Conservation (phyloP, 352 stramenopile species). For the Aphanomyces euteiches region DNA sequence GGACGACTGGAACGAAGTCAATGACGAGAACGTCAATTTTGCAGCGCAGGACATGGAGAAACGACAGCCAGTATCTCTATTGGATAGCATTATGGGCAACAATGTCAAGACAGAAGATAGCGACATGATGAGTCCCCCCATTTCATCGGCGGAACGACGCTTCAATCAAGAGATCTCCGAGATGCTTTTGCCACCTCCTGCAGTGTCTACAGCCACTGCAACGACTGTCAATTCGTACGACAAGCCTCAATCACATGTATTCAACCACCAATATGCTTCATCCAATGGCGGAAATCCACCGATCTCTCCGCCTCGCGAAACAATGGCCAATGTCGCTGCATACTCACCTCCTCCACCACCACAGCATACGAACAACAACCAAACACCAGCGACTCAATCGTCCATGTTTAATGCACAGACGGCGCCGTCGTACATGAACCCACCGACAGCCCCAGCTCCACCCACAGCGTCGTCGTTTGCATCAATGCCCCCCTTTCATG, state of each 20-base stretch:
- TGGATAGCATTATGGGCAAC: slow-evolving; percentile 20
- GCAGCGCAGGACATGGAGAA: slow-evolving; percentile 28
- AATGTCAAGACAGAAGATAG: slow-evolving; percentile 12
- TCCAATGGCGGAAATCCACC: not conserved
- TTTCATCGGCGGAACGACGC: not conserved
- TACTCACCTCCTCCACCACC: not conserved
- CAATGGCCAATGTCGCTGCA: not conserved
- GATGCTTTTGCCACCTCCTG: slow-evolving; percentile 2
- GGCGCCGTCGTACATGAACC: too few species aligned
- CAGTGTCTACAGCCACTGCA: not conserved
- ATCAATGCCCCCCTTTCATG: too few species aligned
- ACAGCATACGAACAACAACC: too few species aligned
- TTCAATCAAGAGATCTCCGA: slow-evolving; percentile 9
- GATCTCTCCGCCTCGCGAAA: slow-evolving; percentile 7
- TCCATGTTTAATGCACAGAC: too few species aligned
- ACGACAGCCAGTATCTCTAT: not conserved
- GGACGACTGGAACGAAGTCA: slow-evolving; percentile 80
- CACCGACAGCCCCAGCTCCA: too few species aligned
- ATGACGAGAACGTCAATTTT: slow-evolving; percentile 49
- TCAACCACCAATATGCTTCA: not conserved
- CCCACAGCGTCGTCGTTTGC: too few species aligned
- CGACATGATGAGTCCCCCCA: slow-evolving; percentile 24
- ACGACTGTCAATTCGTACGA: too few species aligned
- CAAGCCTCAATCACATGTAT: not conserved
- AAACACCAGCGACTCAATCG: too few species aligned